Evolutionary conservation across 805 yeast genomes (phyloP).

Genomic region (Pichia sporocuriosa): DNA sequence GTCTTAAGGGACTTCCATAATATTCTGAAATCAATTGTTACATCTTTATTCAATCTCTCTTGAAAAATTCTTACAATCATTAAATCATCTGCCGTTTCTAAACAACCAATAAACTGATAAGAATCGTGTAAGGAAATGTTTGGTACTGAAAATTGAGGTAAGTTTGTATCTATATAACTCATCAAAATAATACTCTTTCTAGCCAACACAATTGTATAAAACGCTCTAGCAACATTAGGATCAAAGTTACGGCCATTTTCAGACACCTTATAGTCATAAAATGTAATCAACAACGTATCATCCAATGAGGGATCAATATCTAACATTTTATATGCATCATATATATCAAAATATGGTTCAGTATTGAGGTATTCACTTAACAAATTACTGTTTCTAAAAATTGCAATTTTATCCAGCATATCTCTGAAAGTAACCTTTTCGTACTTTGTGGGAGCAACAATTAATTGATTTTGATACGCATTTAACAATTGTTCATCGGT

Average conservation of each 20-base stretch:
- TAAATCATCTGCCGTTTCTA: slow-evolving; percentile 48
- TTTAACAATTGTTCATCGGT: slow-evolving; percentile 25
- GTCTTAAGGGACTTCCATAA: slow-evolving; percentile 52
- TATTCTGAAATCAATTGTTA: slow-evolving; percentile 43
- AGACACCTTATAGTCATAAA: slow-evolving; percentile 56
- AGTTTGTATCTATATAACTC: slow-evolving; percentile 42
- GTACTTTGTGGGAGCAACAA: slow-evolving; percentile 17
- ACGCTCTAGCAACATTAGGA: slow-evolving; percentile 44
- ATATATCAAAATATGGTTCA: slow-evolving; percentile 40
- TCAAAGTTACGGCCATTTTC: slow-evolving; percentile 40
- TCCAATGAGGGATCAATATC: slow-evolving; percentile 48
- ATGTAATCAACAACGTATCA: slow-evolving; percentile 69
- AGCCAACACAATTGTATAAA: slow-evolving; percentile 53
- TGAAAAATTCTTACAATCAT: slow-evolving; percentile 49
- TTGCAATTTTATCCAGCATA: slow-evolving; percentile 35
- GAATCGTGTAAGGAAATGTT: slow-evolving; percentile 34
- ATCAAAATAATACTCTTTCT: slow-evolving; percentile 54
- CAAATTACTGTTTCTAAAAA: slow-evolving; percentile 30
- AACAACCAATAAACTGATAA: slow-evolving; percentile 41
- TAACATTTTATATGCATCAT: slow-evolving; percentile 45
- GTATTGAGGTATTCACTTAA: slow-evolving; percentile 35
- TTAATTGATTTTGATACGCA: slow-evolving; percentile 23
- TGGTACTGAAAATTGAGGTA: slow-evolving; percentile 28
- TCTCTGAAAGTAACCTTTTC: slow-evolving; percentile 31
- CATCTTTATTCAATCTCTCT: slow-evolving; percentile 33